Base-by-base conservation (phyloP, 2,329 filamentous ascomycete species). In the Mycosphaerella arachidis region DNA sequence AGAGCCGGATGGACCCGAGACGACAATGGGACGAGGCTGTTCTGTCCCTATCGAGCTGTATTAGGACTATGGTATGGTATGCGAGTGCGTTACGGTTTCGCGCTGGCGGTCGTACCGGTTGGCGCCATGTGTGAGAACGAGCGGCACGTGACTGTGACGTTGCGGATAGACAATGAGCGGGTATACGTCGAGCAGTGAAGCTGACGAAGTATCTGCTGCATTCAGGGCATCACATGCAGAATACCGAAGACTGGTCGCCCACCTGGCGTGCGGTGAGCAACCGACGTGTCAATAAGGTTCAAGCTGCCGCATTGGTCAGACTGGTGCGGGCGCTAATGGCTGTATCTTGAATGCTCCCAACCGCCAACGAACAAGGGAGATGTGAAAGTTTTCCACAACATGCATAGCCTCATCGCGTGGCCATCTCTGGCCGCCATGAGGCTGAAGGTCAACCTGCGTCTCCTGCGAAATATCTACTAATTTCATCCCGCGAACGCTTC, bases 1-100 rank as follows among this genome's bases (percentile, higher is more conserved):
- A 52, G 90, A 85, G 73, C 90, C 90, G 10, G 85, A 89, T 63
- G 90, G 90, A 58, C 90, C 90, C 53, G 86, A 91, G 75, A 94
- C 88, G 68, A 94, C 86, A 70, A 93, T 81, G 13, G 89, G 89
- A 33, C 84, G 83, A 66, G 62, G 67, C 33, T 65, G 63, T 12
- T 63, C 62, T 61, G 53, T 48, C 35, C 24, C 53, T 46, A 51
- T 59, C 12, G 46, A 27, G 46, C 18, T 12, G 29, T 27, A 62
- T 61, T 37, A 59, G 29, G 53, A 53, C 56, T 18, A 53, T 33
- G 12, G 53, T 53, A 31, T 43, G 56, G 53, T 53, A 31, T 43
- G 56, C 13, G 40, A n/a, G 3, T 20, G 54, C 43, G 43, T 35
- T 33, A 27, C 53, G 51, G 24, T 31, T 53, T 27, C 46, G 12